Evolutionary conservation across 83 land plant genomes (phyloP).

Genomic region (Picea mariana): DNA sequence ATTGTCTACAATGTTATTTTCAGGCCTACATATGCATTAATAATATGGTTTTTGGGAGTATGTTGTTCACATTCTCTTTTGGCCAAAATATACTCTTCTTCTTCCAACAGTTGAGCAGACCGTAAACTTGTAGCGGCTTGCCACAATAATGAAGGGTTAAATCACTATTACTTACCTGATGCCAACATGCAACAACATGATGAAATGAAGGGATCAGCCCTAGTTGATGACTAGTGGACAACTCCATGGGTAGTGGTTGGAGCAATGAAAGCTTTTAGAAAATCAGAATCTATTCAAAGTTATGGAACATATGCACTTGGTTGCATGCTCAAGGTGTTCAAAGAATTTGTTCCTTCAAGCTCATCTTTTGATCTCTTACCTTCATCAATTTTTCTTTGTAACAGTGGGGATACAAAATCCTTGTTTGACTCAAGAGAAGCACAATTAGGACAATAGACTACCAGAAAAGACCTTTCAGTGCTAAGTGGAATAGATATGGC

Average conservation of each 20-base stretch:
- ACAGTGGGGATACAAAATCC: neutral
- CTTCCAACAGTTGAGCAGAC: too few relatives aligned
- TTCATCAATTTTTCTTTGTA: neutral
- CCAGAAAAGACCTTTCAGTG: neutral
- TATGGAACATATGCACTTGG: slow-evolving; percentile 31
- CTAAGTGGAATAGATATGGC: neutral
- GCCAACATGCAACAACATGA: too few relatives aligned
- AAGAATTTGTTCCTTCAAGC: neutral
- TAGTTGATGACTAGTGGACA: slow-evolving; percentile 20
- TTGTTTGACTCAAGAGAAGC: neutral
- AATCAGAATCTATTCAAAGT: slow-evolving; percentile 17
- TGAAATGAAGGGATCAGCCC: neutral
- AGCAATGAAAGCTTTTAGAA: slow-evolving; percentile 25
- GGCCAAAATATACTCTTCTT: too few relatives aligned
- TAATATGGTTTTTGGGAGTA: too few relatives aligned
- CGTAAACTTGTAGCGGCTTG: too few relatives aligned
- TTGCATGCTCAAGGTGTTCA: slow-evolving; percentile 25
- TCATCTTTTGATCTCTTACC: neutral
- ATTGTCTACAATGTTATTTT: too few relatives aligned
- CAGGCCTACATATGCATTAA: too few relatives aligned
- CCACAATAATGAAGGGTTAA: too few relatives aligned
- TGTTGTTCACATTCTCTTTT: too few relatives aligned
- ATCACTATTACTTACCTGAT: too few relatives aligned
- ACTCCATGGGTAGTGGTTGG: slow-evolving; percentile 21
- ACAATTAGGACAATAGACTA: neutral